These are phyloP conservation scores for Allantophomopsis cytisporea DNA, from an alignment of 2,329 filamentous ascomycete genomes.

Conservation along the genomic window DNA sequence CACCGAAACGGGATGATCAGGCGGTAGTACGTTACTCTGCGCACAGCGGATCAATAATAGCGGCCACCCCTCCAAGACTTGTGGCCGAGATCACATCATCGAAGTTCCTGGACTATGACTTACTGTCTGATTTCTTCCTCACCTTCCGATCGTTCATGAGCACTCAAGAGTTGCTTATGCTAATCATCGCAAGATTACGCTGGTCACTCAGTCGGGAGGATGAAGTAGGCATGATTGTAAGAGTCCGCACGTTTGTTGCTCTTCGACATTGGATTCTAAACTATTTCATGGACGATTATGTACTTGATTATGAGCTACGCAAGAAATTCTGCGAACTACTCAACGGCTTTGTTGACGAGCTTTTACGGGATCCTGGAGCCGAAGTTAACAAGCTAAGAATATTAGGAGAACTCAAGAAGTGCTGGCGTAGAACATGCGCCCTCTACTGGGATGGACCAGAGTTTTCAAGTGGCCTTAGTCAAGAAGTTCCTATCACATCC, in stretches of 20 bases:
- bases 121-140: conserved; percentile 95
- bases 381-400: conserved; percentile 55
- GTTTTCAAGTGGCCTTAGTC: conserved; percentile 43
- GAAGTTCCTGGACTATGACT: conserved; percentile 89
- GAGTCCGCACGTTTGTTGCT: conserved; percentile 89
- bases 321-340: conserved; percentile 68
- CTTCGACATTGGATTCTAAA: conserved; percentile 96
- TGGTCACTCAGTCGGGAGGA: conserved; percentile 77
- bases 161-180: conserved; percentile 60
- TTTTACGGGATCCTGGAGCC: conserved; percentile 26
- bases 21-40: conserved; percentile 72
- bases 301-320: conserved; percentile 61
- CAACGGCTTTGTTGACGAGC: conserved; percentile 50
- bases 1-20: conserved; percentile 66
- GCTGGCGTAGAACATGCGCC: conserved; percentile 84
- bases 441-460: conserved; percentile 76
- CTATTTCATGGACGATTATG: conserved; percentile 93
- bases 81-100: conserved; percentile 95
- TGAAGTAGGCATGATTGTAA: conserved; percentile 83
- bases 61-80: conserved; percentile 79
- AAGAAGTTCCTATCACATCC: conserved; percentile 57
- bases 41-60: conserved; percentile 60
- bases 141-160: conserved; percentile 85
- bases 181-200: conserved; percentile 70
- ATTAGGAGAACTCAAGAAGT: conserved; percentile 87